Conservation (phyloP, 2,329 filamentous ascomycete species). For the Apiospora rasikravindrae region DNA sequence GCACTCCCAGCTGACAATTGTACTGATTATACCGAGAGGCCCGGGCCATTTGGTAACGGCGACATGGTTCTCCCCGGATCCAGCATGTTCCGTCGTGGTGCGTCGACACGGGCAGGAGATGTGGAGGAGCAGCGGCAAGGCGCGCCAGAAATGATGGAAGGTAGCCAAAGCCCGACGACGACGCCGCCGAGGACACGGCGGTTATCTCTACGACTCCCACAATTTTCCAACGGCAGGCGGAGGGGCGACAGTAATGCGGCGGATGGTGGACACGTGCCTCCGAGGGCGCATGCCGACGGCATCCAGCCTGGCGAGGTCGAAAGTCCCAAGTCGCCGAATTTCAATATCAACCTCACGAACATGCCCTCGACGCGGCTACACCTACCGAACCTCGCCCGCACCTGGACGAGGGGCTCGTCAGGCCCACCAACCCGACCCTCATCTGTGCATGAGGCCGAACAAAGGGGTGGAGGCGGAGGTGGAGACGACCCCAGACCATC, state of each 20-base stretch:
- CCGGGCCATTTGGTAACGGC: slow-evolving; percentile 8
- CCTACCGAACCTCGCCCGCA: slow-evolving; percentile 47
- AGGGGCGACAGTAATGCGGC: neutral
- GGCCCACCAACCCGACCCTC: slow-evolving; percentile 23
- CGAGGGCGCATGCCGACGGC: slow-evolving; percentile 18
- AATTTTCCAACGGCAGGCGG: neutral
- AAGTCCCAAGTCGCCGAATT: slow-evolving; percentile 55
- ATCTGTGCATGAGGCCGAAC: slow-evolving; percentile 22
- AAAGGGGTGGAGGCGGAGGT: slow-evolving; percentile 19
- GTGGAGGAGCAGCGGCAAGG: slow-evolving; percentile 15
- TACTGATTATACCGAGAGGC: slow-evolving; percentile 3
- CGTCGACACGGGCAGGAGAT: slow-evolving; percentile 1
- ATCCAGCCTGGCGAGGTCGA: slow-evolving; percentile 36
- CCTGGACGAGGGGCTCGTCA: slow-evolving; percentile 41
- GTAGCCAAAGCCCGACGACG: neutral
- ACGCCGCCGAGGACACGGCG: neutral
- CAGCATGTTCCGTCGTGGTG: slow-evolving; percentile 20
- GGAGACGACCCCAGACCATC: slow-evolving; percentile 4
- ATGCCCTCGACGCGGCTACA: slow-evolving; percentile 48
- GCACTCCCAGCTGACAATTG: neutral
- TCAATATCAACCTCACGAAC: slow-evolving; percentile 43
- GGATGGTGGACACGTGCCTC: neutral
- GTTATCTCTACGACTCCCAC: neutral
- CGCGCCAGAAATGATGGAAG: neutral
- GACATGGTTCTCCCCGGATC: slow-evolving; percentile 21